Conservation (phyloP, 139 green algal species). For the Marvania coccoides region DNA sequence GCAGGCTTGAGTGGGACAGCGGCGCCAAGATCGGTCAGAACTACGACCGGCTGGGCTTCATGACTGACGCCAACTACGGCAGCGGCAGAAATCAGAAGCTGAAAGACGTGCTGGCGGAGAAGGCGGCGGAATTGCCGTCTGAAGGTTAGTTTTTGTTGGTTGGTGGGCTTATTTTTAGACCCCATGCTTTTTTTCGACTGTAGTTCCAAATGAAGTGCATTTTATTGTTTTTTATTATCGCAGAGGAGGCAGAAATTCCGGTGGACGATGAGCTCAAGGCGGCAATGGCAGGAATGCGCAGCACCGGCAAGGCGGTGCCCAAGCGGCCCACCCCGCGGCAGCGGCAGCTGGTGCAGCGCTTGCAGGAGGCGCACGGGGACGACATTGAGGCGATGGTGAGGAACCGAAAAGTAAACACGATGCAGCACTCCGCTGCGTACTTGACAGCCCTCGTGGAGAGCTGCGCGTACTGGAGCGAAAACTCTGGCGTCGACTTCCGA, state of each 20-base stretch:
- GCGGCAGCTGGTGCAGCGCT: conserved; percentile 18
- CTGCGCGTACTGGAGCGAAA: conserved; percentile 8
- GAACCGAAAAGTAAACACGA: conserved; percentile 45
- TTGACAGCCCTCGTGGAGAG: conserved; percentile 28
- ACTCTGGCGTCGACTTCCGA: conserved; percentile 28
- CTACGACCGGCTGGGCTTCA: conserved; percentile 15
- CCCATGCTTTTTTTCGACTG: too few relatives aligned
- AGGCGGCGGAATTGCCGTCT: conserved; percentile 5
- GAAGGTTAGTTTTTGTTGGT: too few relatives aligned
- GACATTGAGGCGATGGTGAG: conserved; percentile 34
- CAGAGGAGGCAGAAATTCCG: background rate
- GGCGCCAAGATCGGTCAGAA: conserved; percentile 15
- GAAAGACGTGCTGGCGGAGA: conserved; percentile 7
- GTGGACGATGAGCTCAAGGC: background rate
- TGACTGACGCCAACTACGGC: conserved; percentile 20
- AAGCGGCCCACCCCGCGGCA: conserved; percentile 38
- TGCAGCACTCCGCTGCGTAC: conserved; percentile 37
- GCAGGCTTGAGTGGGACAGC: conserved; percentile 15
- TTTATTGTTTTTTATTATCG: background rate
- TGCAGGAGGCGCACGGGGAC: conserved; percentile 26
- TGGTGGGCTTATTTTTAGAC: too few relatives aligned
- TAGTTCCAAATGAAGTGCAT: background rate
- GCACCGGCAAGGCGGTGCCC: conserved; percentile 19
- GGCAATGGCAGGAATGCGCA: conserved; percentile 1
- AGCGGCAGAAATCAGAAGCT: conserved; percentile 17